Evolutionary conservation across 306 rosid species (phyloP).

Genomic region (Begonia peltatifolia): DNA sequence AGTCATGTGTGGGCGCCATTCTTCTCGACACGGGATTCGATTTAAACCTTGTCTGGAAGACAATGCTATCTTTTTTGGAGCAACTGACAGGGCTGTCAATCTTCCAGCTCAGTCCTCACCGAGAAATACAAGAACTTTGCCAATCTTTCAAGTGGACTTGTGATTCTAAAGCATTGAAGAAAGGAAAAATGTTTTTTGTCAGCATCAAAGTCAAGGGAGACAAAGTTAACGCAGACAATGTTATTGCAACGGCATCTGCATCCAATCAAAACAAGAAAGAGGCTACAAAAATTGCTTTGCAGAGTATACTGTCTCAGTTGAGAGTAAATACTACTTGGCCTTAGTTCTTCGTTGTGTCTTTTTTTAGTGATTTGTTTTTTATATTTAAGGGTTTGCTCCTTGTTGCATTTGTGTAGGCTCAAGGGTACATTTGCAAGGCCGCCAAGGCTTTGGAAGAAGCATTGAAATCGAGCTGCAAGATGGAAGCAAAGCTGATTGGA

Average conservation of each 20-base stretch:
- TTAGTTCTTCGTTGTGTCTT: neutral
- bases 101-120: conserved; percentile 62
- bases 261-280: conserved; percentile 39
- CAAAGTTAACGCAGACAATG: conserved; percentile 19
- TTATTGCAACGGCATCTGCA: conserved; percentile 24
- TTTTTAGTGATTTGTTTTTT: neutral
- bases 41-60: conserved; percentile 51
- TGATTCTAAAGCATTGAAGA: conserved; percentile 13
- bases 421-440: conserved; percentile 36
- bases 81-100: conserved; percentile 57
- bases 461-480: conserved; percentile 40
- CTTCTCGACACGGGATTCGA: conserved; percentile 85
- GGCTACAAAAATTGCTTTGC: conserved; percentile 43
- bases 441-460: conserved; percentile 58
- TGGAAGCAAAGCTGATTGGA: conserved; percentile 66
- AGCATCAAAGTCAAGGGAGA: conserved; percentile 34
- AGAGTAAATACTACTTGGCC: conserved; percentile 35
- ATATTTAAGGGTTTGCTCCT: neutral
- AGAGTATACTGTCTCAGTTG: conserved; percentile 23
- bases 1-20: conserved; percentile 83
- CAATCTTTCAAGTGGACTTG: conserved; percentile 35
- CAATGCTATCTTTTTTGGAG: conserved; percentile 64
- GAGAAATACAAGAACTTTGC: conserved; percentile 75
- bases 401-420: conserved; percentile 34
- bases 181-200: conserved; percentile 25